These are phyloP conservation scores for Penicillium occitanis DNA, from an alignment of 2,329 filamentous ascomycete genomes.

Conservation along the genomic window DNA sequence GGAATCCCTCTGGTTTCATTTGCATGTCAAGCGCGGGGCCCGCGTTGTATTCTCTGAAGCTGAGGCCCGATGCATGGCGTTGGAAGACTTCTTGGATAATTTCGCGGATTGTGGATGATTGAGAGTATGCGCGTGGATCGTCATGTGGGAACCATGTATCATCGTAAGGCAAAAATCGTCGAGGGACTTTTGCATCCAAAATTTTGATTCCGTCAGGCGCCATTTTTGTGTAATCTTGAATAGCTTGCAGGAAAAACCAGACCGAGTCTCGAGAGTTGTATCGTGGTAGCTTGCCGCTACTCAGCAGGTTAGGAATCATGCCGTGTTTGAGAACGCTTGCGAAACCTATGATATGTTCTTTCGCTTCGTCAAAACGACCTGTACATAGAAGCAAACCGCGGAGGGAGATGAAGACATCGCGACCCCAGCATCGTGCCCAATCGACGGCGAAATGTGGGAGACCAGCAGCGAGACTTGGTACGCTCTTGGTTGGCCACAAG, in stretches of 20 bases:
- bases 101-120: constrained; percentile 78
- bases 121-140: constrained; percentile 81
- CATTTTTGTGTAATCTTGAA: constrained; percentile 86
- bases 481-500: constrained; percentile 78
- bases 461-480: constrained; percentile 86
- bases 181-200: constrained; percentile 72
- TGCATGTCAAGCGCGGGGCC: constrained; percentile 84
- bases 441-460: constrained; percentile 90
- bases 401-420: constrained; percentile 94
- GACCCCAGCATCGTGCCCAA: constrained; percentile 96
- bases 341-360: constrained; percentile 91
- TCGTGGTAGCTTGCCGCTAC: constrained; percentile 78
- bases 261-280: constrained; percentile 97
- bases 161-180: constrained; percentile 91
- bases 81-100: constrained; percentile 92
- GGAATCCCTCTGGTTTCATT: constrained; percentile 90
- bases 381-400: constrained; percentile 90
- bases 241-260: constrained; percentile 96
- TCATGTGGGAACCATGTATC: constrained; percentile 88
- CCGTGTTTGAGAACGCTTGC: constrained; percentile 96
- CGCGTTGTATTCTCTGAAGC: constrained; percentile 92
- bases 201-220: constrained; percentile 74
- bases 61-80: constrained; percentile 84
- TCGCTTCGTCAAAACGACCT: constrained; percentile 82
- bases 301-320: constrained; percentile 93